phyloP scores from a whole-genome alignment of 164 flowering plant genomes.

The Cinnamomum micranthum region DNA sequence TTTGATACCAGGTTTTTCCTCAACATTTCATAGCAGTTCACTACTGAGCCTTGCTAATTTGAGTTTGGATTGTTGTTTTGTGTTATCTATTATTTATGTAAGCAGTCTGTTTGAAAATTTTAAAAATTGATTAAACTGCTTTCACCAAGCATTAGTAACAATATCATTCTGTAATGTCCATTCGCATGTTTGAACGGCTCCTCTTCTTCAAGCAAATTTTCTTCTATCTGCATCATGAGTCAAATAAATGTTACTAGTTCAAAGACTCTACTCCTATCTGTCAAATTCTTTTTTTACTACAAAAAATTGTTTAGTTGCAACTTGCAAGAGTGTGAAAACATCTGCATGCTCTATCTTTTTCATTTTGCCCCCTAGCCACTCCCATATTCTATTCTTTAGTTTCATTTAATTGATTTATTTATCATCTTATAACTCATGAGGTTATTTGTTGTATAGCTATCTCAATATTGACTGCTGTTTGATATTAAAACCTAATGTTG shows the following conservation, averaged over 20 bases:
- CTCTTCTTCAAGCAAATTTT: background rate
- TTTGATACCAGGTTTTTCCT: constrained; percentile 59
- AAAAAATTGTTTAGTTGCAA: no score
- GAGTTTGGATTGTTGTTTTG: background rate
- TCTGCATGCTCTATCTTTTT: no score
- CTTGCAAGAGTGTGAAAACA: no score
- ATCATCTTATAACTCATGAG: background rate
- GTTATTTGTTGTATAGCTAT: background rate
- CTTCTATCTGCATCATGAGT: background rate
- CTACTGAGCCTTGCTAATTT: background rate
- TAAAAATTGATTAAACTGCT: no score
- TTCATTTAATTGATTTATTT: no score
- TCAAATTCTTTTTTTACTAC: background rate
- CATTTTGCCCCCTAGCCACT: no score
- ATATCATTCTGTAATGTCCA: no score
- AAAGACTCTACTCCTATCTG: background rate
- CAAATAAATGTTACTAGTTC: background rate
- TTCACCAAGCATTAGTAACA: no score
- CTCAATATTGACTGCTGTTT: background rate
- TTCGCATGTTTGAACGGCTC: background rate
- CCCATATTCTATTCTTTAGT: no score
- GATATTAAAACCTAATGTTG: background rate
- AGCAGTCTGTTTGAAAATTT: background rate
- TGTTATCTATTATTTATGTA: background rate
- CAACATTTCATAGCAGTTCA: background rate